phyloP scores from a whole-genome alignment of 1,139 yeast genomes.

The Suhomyces yuchorum region DNA sequence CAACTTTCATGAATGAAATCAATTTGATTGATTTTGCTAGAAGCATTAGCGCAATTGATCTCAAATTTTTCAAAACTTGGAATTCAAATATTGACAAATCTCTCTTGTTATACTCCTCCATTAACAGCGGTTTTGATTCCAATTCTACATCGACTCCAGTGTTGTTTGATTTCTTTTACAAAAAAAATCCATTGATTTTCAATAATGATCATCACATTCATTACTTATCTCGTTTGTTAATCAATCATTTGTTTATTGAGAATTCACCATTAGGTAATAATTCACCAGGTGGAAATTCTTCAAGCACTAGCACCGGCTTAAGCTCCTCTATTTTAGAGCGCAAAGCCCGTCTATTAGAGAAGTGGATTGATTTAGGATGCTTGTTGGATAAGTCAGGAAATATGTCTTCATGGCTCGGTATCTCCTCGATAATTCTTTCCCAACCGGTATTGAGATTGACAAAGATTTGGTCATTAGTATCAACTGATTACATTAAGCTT shows the following conservation, averaged over 20 bases:
- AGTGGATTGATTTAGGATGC: slow-evolving; percentile 88
- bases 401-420: slow-evolving; percentile 94
- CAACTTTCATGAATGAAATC: slow-evolving; percentile 42
- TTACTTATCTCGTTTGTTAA: slow-evolving; percentile 69
- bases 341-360: slow-evolving; percentile 69
- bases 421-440: slow-evolving; percentile 81
- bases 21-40: slow-evolving; percentile 54
- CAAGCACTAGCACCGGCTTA: slow-evolving; percentile 6
- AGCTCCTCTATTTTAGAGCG: slow-evolving; percentile 32
- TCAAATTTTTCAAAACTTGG: slow-evolving; percentile 65
- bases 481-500: slow-evolving; percentile 58
- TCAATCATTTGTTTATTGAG: slow-evolving; percentile 70
- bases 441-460: slow-evolving; percentile 76
- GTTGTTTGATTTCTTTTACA: slow-evolving; percentile 37
- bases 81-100: slow-evolving; percentile 64
- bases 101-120: slow-evolving; percentile 35
- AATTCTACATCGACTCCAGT: slow-evolving; percentile 13
- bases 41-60: slow-evolving; percentile 59
- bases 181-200: slow-evolving; percentile 58
- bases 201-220: slow-evolving; percentile 70
- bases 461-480: slow-evolving; percentile 76
- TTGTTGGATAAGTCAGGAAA: slow-evolving; percentile 80
- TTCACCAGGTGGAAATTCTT: background rate
- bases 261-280: slow-evolving; percentile 17
- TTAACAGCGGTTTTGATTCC: slow-evolving; percentile 21